Evolutionary conservation across 306 rosid genomes (phyloP).

Genomic region (Quercus rubra): DNA sequence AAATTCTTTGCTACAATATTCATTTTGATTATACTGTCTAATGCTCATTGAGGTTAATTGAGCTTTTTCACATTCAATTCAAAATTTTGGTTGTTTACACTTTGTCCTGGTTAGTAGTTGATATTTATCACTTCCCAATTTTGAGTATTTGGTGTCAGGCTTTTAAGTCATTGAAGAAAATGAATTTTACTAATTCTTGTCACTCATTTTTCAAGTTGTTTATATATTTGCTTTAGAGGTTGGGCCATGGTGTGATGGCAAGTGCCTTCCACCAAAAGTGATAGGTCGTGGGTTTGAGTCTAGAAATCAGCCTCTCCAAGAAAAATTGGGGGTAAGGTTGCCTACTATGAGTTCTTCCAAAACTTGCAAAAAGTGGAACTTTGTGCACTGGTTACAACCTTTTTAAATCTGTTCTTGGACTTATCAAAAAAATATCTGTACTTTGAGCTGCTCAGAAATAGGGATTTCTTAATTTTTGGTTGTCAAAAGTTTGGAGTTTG

Average conservation of each 20-base stretch:
- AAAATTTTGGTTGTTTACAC: neutral
- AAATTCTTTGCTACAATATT: neutral
- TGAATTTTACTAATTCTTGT: neutral
- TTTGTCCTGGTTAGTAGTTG: neutral
- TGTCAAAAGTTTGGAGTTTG: neutral
- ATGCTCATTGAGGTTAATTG: neutral
- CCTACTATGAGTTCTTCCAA: too few relatives aligned
- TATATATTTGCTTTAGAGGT: too few relatives aligned
- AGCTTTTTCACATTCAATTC: neutral
- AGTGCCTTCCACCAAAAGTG: too few relatives aligned
- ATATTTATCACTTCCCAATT: neutral
- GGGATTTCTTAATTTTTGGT: neutral
- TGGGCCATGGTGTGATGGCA: too few relatives aligned
- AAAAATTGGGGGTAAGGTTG: too few relatives aligned
- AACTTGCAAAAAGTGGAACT: too few relatives aligned
- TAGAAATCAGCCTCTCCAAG: too few relatives aligned
- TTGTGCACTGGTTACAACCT: too few relatives aligned
- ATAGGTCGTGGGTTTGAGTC: too few relatives aligned
- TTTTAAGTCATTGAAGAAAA: neutral
- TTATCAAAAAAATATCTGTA: neutral
- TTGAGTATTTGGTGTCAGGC: neutral
- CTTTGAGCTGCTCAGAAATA: neutral
- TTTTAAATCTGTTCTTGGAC: too few relatives aligned
- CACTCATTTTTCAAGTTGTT: too few relatives aligned
- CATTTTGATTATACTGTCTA: neutral